A percentile compares a stretch with the other conserved stretches of the same genome.
phyloP scores from a whole-genome alignment of 2,329 filamentous ascomycete species.

The Fusarium heterosporum region DNA sequence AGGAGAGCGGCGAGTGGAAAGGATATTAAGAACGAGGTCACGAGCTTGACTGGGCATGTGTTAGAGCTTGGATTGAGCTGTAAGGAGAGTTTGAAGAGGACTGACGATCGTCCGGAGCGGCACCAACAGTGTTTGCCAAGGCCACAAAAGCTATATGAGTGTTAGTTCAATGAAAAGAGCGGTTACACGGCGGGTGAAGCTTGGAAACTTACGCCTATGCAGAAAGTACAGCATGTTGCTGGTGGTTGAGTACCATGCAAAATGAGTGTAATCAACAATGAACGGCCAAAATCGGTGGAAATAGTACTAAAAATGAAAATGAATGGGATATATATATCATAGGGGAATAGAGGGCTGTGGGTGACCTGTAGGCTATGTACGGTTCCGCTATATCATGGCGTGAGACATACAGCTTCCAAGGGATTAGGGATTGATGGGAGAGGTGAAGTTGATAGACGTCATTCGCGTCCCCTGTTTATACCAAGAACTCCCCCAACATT shows the following conservation, averaged over 20 bases:
- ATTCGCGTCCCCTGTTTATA: conserved; percentile 19
- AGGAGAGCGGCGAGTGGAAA: conserved; percentile 90
- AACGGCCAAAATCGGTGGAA: not conserved
- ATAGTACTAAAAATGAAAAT: not conserved
- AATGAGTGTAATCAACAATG: not conserved
- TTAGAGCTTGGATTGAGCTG: conserved; percentile 26
- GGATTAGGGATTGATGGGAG: not conserved
- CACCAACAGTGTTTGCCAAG: conserved; percentile 49
- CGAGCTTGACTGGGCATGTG: conserved; percentile 80
- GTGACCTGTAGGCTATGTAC: not conserved
- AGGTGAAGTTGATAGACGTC: conserved; percentile 25
- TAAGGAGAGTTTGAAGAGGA: not conserved
- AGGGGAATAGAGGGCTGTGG: conserved; percentile 12
- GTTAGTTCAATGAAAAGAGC: conserved; percentile 26
- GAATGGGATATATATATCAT: not conserved
- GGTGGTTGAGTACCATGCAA: conserved; percentile 2
- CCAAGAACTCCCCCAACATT: conserved; percentile 31
- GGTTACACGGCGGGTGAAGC: not conserved
- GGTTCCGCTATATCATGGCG: conserved; percentile 30
- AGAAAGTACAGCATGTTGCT: conserved; percentile 39
- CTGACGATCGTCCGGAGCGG: conserved; percentile 56
- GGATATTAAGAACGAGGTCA: conserved; percentile 89
- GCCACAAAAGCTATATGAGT: conserved; percentile 50
- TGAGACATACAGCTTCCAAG: conserved; percentile 17
- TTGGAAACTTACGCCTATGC: conserved; percentile 33